Evolutionary conservation across 148 eudicot genomes (phyloP), one percentile per base, ranked within the genome.

Genomic region (Oxyria digyna): DNA sequence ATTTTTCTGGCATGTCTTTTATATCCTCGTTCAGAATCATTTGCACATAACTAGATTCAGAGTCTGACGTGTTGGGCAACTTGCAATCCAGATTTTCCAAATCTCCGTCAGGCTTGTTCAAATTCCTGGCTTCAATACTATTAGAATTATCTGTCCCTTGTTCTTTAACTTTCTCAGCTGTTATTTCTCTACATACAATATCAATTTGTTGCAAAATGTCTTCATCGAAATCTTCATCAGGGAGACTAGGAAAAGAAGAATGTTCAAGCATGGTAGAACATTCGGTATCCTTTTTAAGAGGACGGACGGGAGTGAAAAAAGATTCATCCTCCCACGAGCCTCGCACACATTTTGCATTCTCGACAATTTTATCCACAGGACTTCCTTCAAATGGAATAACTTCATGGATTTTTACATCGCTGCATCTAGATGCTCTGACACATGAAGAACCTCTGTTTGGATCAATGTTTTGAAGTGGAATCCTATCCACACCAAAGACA

Each of bases 221-320:
- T 20, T 82, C 87, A 71, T 89, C 95, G 80, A 93, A 79, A 52
- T 81, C 95, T 23, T 85, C 92, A 66, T 83, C 87, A 37, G 82
- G 78, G 62, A 74, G 42, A 80, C 73, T 71, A 69, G 78, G 59
- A 21, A 49, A 46, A 18, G 52, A 57, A 14, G 78, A 78, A 72
- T 79, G 57, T 67, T 72, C 73, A 52, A 69, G 77, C 29, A 72
- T 21, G 26, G 62, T 69, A 74, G 69, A 71, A 52, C 41, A 71
- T 15, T 32, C 79, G 45, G 29, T 71, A 48, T 45, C 71, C 48
- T 69, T 74, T 33, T 15, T 40, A 41, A 23, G 26, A 40, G 68
- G 29, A 21, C 43, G 45, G 37, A 37, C 27, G 21, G 68, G 68
- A 65, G 68, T 65, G 21, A 12, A 23, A n/a, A 65, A 65, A 27